Evolutionary conservation across 2,329 filamentous ascomycete genomes (phyloP), one percentile per base, ranked within the genome.

Genomic region (Ophiostoma sp.): DNA sequence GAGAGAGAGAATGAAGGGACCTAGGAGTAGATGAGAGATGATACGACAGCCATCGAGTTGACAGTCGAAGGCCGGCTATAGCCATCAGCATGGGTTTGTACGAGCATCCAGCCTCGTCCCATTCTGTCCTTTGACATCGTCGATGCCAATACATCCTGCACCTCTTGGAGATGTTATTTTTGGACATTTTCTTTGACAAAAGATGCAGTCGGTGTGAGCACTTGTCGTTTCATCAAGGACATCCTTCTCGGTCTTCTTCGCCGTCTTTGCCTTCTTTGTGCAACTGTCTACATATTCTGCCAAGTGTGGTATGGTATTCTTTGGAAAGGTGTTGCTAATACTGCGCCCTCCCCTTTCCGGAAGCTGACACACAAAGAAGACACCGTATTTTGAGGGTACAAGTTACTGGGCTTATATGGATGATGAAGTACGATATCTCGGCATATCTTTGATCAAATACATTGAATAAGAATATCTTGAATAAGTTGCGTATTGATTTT

Each of bases 111-210:
- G 44, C 44, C 44, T 8, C 36, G 17, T 48, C 44, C 2, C 44
- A 48, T 11, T 35, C 15, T 33, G 15, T 17, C 33, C 60, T 65
- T 39, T 36, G 35, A 39, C n/a, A 65, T 65, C 31, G 17, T 27
- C 33, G 31, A 48, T 13, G 36, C 31, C 33, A 23, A 15, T 20
- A 7, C 62, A 35, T 15, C 15, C 62, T n/a, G 10, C 3, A 5
- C 23, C 27, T 62, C 57, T 57, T 57, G 52, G 57, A 35, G 20
- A 23, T 39, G 20, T 65, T 65, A 65, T 65, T 65, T 65, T 65
- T 65, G 62, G 62, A 41, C 2, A 4, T 20, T 39, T 6, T 35
- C 60, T 64, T 64, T 64, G 60, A 64, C 60, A 1, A 31, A n/a
- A 23, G 0, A 33, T 27, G 27, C 6, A 60, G 27, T 7, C 10